Percentiles rank a stretch among this genome's conserved stretches.
Conservation (phyloP, 2,329 filamentous ascomycete genomes). For the Cercospora sp. region DNA sequence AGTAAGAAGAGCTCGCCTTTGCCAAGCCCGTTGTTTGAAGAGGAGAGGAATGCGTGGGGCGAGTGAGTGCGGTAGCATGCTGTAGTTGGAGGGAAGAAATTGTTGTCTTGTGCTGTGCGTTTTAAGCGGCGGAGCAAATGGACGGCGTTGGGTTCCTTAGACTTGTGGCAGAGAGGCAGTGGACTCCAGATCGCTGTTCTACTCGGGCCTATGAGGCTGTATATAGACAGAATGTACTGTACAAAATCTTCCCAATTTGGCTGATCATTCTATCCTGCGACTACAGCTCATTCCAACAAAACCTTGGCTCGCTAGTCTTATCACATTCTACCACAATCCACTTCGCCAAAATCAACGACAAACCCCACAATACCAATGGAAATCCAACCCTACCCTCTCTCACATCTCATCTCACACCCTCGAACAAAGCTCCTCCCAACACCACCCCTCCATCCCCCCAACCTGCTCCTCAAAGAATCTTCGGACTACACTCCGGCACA, state of each 20-base stretch:
- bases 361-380: too few species aligned
- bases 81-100: too few species aligned
- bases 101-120: neutral
- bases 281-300: neutral
- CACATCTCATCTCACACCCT: neutral
- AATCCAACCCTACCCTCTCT: too few species aligned
- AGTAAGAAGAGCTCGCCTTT: conserved; percentile 12
- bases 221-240: neutral
- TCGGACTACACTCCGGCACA: neutral
- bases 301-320: too few species aligned
- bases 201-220: neutral
- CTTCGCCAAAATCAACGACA: too few species aligned
- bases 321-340: neutral
- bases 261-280: neutral
- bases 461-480: neutral
- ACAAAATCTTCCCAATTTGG: neutral
- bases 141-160: neutral
- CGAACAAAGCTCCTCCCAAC: neutral
- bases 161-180: neutral
- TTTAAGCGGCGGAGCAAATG: neutral
- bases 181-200: neutral
- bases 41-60: conserved; percentile 33
- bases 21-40: conserved; percentile 31
- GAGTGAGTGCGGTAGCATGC: neutral
- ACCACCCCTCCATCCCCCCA: neutral